Conservation (phyloP, 2,329 filamentous ascomycete species). For the Alternaria solani region DNA sequence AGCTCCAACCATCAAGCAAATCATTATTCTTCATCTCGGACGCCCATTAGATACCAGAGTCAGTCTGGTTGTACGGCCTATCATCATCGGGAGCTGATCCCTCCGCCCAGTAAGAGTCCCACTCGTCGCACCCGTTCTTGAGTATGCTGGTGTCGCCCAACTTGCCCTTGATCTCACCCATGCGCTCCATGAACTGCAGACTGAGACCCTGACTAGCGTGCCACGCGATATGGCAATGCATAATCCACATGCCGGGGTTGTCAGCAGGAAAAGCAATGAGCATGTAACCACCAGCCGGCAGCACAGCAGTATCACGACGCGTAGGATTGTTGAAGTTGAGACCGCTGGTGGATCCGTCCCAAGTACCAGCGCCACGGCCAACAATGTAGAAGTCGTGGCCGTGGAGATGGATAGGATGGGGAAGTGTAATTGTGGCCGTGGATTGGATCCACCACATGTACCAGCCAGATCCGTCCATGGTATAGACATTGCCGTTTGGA, state of each 20-base stretch:
- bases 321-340: slow-evolving; percentile 51
- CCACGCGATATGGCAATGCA: slow-evolving; percentile 49
- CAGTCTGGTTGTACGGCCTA: slow-evolving; percentile 44
- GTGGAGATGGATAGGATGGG: slow-evolving; percentile 54
- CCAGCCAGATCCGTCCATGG: slow-evolving; percentile 47
- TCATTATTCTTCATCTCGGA: not conserved
- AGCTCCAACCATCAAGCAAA: not conserved
- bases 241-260: slow-evolving; percentile 59
- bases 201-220: slow-evolving; percentile 54
- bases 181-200: slow-evolving; percentile 61
- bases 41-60: slow-evolving; percentile 39
- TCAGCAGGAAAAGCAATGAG: slow-evolving; percentile 62
- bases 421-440: slow-evolving; percentile 43
- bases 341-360: slow-evolving; percentile 42
- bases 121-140: slow-evolving; percentile 40
- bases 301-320: slow-evolving; percentile 50
- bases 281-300: slow-evolving; percentile 53
- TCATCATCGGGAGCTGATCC: slow-evolving; percentile 20
- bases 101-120: slow-evolving; percentile 44
- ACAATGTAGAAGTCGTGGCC: slow-evolving; percentile 56
- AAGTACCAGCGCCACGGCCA: slow-evolving; percentile 45
- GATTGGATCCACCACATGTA: slow-evolving; percentile 60
- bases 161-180: slow-evolving; percentile 30
- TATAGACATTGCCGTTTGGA: slow-evolving; percentile 39
- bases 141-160: slow-evolving; percentile 34